Base-by-base conservation (phyloP, 2,329 filamentous ascomycete species). In the Aspergillaceae sp. region DNA sequence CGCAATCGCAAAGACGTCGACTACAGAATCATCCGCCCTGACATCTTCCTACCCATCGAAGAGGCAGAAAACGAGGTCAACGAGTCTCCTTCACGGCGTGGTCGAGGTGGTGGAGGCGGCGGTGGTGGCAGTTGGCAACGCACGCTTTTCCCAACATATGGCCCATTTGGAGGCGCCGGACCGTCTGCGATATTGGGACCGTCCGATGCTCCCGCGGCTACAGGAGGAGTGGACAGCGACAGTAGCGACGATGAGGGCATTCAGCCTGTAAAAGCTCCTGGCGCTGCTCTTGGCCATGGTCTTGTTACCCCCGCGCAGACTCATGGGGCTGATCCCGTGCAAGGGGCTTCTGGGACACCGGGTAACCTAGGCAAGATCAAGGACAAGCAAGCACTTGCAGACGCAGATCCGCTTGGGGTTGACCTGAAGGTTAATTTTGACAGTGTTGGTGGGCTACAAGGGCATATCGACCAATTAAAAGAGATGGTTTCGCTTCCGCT, bases 401-500 rank as follows among this genome's bases (percentile, higher is more conserved):
- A 98, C 70, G 87, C 90, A 3, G 92, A 97, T 62, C 92, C 92
- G 40, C 77, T 98, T 3, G 92, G 92, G 7, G 89, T 98, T 32
- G 90, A 97, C 61, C 74, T 91, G 61, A 91, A 82, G 59, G 88
- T 98, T 51, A 90, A 90, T 61, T 96, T 98, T 64, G 91, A 87
- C 65, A 87, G 90, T 54, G 90, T 98, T 46, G 92, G 92, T 60
- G 92, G 92, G 36, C 72, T 98, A 40, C 83, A 94, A 63, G 84
- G 87, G 33, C 91, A 97, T 62, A 96, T 98, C 62, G 89, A 96
- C 62, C 88, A 96, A 66, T 76, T 98, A 51, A 97, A 98, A 68
- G 92, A 98, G 70, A 98, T 98, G 92, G 91, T 98, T 11, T 86
- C 91, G 54, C 77, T 98, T 50, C 92, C 92, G 2, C 73, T 98